Base-by-base conservation (phyloP, 768 basidiomycete species). In the Auriculariales sp. region DNA sequence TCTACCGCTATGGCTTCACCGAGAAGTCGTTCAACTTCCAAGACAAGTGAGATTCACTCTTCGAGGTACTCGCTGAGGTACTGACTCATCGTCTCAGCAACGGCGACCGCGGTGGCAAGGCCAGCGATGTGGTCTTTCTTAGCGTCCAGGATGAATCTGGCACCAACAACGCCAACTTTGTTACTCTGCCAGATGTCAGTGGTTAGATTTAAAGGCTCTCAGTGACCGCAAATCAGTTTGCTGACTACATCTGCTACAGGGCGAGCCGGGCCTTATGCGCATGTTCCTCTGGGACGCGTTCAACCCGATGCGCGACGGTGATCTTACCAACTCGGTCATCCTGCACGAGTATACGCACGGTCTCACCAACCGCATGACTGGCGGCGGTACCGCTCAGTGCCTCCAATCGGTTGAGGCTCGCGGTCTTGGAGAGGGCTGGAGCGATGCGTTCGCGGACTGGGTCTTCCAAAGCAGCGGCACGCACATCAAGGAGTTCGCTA, bases 131-230 rank as follows among this genome's bases (percentile, higher is more conserved):
- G 14, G 72, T 79, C 36, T 66, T 68, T 10, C 62, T 71, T 39
- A 72, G 70, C 31, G 73, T 77, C 1, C 75, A 79, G 58, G 71
- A 72, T 48, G 62, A 65, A 3, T 62, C 63, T 15, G 69, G 70
- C 2, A 54, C 60, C 5, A 65, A 75, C 58, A 72, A 73, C 50
- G 39, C 39, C 19, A 44, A 44, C 28, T 47, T 33, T 2, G 46
- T 11, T 15, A 29, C 24, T 9, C 3, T 36, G n/a, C 7, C 12
- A 29, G n/a, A 32, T n/a, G 12, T 14, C 19, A 49, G n/a, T 4
- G 27, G 17, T 11, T 56, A 53, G 52, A 68, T 67, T 2, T 65
- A 65, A 55, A 64, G 66, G n/a, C n/a, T n/a, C n/a, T n/a, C n/a
- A n/a, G n/a, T n/a, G n/a, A n/a, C n/a, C n/a, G n/a, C n/a, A n/a